Percentiles rank a stretch among this genome's conserved stretches.
Evolutionary conservation across 257 asterid genomes (phyloP).

Genomic region (Primulina eburnea): DNA sequence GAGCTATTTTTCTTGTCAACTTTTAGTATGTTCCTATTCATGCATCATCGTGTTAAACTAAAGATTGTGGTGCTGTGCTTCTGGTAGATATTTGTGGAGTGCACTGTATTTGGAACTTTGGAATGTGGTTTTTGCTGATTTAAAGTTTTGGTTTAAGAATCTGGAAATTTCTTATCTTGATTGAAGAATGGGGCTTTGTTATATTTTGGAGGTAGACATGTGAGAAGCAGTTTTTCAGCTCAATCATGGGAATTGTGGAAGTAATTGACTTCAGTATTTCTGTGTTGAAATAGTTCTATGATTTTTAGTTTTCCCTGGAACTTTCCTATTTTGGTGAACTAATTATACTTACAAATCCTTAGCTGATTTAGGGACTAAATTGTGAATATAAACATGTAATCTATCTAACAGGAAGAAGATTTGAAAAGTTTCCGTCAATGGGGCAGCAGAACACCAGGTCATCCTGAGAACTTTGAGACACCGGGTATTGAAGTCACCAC

Average conservation of each 20-base stretch:
- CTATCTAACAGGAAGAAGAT: constrained; percentile 63
- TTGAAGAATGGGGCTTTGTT: not conserved
- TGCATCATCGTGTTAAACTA: not conserved
- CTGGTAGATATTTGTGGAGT: constrained; percentile 16
- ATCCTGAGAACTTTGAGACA: constrained; percentile 87
- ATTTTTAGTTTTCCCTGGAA: too few relatives aligned
- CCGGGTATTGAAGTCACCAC: constrained; percentile 95
- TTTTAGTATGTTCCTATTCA: not conserved
- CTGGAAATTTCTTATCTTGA: constrained; percentile 10
- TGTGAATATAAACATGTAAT: not conserved
- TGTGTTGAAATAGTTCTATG: not conserved
- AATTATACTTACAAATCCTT: too few relatives aligned
- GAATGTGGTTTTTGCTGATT: not conserved
- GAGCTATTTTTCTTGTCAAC: not conserved
- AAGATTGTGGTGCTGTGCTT: not conserved
- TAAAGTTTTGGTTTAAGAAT: constrained; percentile 15
- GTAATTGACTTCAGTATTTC: too few relatives aligned
- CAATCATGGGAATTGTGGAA: too few relatives aligned
- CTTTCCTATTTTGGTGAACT: not conserved
- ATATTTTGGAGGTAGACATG: not conserved
- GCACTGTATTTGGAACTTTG: not conserved
- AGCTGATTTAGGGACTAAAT: not conserved
- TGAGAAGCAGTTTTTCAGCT: constrained; percentile 4
- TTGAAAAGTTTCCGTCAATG: constrained; percentile 78
- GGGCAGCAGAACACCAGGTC: constrained; percentile 89